Base-by-base conservation (phyloP, 176 grass and related monocot species). In the Poa pratensis region DNA sequence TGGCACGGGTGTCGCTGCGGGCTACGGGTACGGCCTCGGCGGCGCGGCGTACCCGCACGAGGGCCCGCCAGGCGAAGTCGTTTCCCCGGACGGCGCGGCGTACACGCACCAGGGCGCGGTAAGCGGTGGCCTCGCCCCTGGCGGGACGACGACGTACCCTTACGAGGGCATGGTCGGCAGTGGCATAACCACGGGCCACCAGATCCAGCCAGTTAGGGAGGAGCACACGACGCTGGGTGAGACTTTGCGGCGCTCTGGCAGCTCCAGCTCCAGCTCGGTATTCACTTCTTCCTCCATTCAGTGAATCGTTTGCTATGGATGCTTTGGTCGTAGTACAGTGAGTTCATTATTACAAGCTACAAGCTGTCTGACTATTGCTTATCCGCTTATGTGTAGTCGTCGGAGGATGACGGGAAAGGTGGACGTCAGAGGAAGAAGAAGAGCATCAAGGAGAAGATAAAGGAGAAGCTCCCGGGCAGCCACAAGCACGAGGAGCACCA, bases 361-460 rank as follows among this genome's bases (percentile, higher is more conserved):
- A 30, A 30, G 28, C 28, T 30, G 28, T 1, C 28, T 30, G 28
- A 30, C 28, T 30, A 1, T 30, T 1, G 28, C 28, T 30, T 30
- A 30, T 30, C 28, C 28, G 28, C 28, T 30, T 30, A 37, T 37
- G 28, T 30, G 28, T 30, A 30, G 28, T 30, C 28, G 28, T 39
- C 92, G 2, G 92, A 97, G 89, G 94, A 94, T 46, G 94, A 90
- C 8, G 94, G 86, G 34, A 81, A 90, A 16, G 90, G 90, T 11
- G 83, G 88, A 65, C 77, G 89, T 0, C 85, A 88, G 85, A 97
- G 87, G 85, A 97, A 89, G 94, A 95, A 94, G 92, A 97, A 94
- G 88, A 78, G 88, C 88, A 12, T 94, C 49, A 94, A 94, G 83
- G 88, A 94, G 26, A 97, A 94, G 86, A 89, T 97, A 3, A 97